These are phyloP conservation scores for Aspergillus fumigatiaffinis DNA, from an alignment of 2,329 filamentous ascomycete genomes.

Conservation along the genomic window DNA sequence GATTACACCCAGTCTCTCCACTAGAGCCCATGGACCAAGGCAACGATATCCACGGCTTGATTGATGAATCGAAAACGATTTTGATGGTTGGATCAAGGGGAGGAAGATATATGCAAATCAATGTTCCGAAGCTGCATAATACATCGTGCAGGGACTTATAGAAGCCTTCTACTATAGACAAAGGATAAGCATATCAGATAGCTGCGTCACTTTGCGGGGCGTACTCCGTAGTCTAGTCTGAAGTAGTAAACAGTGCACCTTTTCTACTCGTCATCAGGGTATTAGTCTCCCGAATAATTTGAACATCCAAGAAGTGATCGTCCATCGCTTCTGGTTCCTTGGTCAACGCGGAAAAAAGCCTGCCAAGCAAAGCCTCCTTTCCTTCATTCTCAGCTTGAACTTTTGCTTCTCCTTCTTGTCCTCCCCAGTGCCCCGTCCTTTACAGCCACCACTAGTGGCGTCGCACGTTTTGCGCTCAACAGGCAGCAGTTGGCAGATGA, in stretches of 20 bases:
- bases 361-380: neutral
- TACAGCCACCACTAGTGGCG: neutral
- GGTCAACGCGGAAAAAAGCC: constrained; percentile 5
- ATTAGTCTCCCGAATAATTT: neutral
- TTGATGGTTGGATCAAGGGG: neutral
- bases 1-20: neutral
- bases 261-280: neutral
- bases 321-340: constrained; percentile 8
- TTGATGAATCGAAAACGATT: constrained; percentile 2
- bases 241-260: neutral
- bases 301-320: constrained; percentile 3
- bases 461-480: neutral
- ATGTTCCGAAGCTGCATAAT: constrained; percentile 1
- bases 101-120: neutral
- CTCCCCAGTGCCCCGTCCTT: constrained; percentile 5
- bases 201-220: neutral
- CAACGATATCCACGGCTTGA: constrained; percentile 3
- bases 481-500: neutral
- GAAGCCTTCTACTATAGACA: neutral
- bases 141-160: neutral
- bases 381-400: neutral
- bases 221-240: too few relatives aligned
- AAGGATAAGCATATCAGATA: neutral
- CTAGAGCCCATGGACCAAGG: constrained; percentile 8
- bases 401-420: constrained; percentile 1